These are phyloP conservation scores for Arxiozyma heterogenica DNA, from an alignment of 1,139 yeast genomes.

Conservation along the genomic window DNA sequence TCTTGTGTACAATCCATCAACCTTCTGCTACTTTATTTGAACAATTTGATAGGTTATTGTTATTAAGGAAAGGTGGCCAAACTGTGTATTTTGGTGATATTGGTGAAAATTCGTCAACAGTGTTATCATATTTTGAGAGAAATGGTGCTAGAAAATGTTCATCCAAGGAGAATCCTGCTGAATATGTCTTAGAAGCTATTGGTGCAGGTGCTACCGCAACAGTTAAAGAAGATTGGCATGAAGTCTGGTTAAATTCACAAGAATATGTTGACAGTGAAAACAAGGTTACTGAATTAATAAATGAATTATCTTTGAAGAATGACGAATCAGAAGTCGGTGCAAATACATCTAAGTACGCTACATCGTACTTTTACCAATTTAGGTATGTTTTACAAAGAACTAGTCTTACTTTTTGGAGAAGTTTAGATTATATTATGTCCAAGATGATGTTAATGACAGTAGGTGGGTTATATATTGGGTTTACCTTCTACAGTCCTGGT, in stretches of 20 bases:
- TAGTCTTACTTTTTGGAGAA: conserved; percentile 38
- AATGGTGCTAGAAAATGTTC: conserved; percentile 49
- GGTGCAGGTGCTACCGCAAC: conserved; percentile 53
- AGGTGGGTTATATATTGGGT: conserved; percentile 39
- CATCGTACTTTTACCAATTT: conserved; percentile 35
- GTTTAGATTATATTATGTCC: conserved; percentile 36
- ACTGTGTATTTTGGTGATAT: conserved; percentile 56
- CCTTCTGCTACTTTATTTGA: conserved; percentile 50
- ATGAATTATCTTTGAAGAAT: conserved; percentile 11
- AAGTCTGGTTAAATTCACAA: conserved; percentile 38
- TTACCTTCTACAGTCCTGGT: conserved; percentile 36
- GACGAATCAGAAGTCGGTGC: conserved; percentile 7
- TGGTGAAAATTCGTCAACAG: conserved; percentile 41
- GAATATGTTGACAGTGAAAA: conserved; percentile 26
- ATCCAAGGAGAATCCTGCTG: conserved; percentile 45
- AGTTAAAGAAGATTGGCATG: conserved; percentile 40
- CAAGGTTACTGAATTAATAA: conserved; percentile 25
- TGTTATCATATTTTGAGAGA: conserved; percentile 43
- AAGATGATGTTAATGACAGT: conserved; percentile 35
- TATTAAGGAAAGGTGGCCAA: conserved; percentile 43
- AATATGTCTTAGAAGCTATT: conserved; percentile 50
- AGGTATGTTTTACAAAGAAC: conserved; percentile 32
- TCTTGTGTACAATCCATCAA: conserved; percentile 49
- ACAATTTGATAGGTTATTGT: conserved; percentile 39
- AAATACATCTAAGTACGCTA: conserved; percentile 31